These are phyloP conservation scores for Hanseniaspora occidentalis DNA, from an alignment of 805 yeast genomes.

Conservation along the genomic window DNA sequence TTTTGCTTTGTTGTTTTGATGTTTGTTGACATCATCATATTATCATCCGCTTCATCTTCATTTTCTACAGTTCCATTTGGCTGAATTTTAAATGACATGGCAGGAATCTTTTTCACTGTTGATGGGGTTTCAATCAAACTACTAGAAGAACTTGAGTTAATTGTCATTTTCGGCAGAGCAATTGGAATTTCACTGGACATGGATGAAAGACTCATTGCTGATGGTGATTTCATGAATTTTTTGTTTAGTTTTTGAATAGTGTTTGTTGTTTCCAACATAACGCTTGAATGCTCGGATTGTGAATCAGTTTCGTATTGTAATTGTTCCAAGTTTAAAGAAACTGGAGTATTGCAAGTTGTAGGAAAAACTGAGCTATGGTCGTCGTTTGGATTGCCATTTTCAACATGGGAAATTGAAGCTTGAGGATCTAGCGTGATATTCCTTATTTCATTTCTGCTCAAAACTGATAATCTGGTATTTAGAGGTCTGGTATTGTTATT, in stretches of 20 bases:
- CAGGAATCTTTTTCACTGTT: not conserved
- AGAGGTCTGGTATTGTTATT: not conserved
- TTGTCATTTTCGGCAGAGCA: conserved; percentile 4
- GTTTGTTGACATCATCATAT: not conserved
- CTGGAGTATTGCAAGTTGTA: conserved; percentile 1
- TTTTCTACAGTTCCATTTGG: conserved; percentile 2
- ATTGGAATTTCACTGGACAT: conserved; percentile 2
- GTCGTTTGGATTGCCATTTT: no score
- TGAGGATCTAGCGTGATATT: conserved; percentile 5
- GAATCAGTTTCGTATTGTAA: not conserved
- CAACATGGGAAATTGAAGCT: no score
- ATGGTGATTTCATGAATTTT: not conserved
- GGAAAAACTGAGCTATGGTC: conserved; percentile 1
- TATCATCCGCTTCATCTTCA: not conserved
- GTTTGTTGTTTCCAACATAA: not conserved
- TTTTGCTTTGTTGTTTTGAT: not conserved
- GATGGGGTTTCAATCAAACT: not conserved
- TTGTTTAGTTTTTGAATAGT: not conserved
- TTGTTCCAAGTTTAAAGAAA: not conserved
- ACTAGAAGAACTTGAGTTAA: not conserved
- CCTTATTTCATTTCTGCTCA: conserved; percentile 1
- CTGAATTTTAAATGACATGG: not conserved
- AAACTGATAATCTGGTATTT: no score
- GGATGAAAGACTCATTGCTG: conserved; percentile 4
- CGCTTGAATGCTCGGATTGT: not conserved